Conservation (phyloP, 805 yeast species). For the Helenozyma baotianmanensis region DNA sequence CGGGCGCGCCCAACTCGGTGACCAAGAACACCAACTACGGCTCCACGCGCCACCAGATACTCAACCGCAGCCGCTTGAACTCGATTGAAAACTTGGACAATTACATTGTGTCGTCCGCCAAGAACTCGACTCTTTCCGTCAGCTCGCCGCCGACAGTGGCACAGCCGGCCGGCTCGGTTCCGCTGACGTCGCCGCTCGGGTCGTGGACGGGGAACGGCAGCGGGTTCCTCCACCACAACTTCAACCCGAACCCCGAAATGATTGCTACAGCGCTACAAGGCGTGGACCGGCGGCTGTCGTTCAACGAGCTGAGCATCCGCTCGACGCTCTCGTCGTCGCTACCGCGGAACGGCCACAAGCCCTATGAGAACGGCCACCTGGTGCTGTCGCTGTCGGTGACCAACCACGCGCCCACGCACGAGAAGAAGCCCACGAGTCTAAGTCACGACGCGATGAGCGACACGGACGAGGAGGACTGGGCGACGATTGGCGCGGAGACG, state of each 20-base stretch:
- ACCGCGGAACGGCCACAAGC: conserved; percentile 11
- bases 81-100: conserved; percentile 40
- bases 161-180: conserved; percentile 21
- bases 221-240: conserved; percentile 5
- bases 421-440: neutral
- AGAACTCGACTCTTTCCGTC: conserved; percentile 30
- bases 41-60: conserved; percentile 22
- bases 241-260: conserved; percentile 16
- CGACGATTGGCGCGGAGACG: conserved; percentile 74
- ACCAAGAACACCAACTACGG: conserved; percentile 21
- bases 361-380: conserved; percentile 3
- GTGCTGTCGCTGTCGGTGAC: neutral
- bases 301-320: conserved; percentile 41
- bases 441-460: conserved; percentile 39
- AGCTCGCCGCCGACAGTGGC: conserved; percentile 31
- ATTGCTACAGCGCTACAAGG: conserved; percentile 16
- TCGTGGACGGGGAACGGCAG: conserved; percentile 17
- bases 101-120: conserved; percentile 38
- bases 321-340: conserved; percentile 33
- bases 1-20: conserved; percentile 14
- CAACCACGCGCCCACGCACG: too few species aligned
- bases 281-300: conserved; percentile 33
- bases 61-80: conserved; percentile 37
- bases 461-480: conserved; percentile 98
- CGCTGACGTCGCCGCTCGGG: conserved; percentile 22